Conservation (phyloP, 208 protist species). For the Phytomonas sp. region DNA sequence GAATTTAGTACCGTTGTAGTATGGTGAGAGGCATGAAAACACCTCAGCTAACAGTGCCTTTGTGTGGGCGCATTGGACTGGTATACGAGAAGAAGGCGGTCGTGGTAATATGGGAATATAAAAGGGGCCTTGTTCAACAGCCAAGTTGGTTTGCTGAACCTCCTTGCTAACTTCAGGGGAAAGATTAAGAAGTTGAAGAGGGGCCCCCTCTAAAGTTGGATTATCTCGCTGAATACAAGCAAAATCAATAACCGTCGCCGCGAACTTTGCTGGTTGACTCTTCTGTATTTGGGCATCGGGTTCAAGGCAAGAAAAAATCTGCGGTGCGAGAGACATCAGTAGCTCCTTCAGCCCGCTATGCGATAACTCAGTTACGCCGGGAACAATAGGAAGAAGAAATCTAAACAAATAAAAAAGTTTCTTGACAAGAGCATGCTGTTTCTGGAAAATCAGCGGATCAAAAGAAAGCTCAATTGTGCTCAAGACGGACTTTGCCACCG, state of each 20-base stretch:
- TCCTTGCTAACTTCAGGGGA: neutral
- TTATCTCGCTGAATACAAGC: constrained; percentile 27
- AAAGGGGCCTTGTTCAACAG: constrained; percentile 19
- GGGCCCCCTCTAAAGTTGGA: neutral
- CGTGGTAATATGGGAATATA: constrained; percentile 27
- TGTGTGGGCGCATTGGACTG: constrained; percentile 28
- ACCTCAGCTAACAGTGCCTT: constrained; percentile 60
- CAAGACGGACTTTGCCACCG: constrained; percentile 18
- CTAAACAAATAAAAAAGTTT: constrained; percentile 39
- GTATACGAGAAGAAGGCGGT: constrained; percentile 34
- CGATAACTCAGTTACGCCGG: constrained; percentile 30
- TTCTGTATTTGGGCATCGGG: neutral
- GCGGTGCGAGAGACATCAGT: constrained; percentile 12
- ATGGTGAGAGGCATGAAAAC: constrained; percentile 51
- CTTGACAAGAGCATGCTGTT: constrained; percentile 28
- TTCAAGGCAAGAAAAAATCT: neutral
- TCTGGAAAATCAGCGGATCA: constrained; percentile 13
- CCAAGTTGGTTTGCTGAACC: neutral
- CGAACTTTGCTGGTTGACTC: constrained; percentile 1
- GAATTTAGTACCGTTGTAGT: constrained; percentile 20
- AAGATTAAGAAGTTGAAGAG: neutral
- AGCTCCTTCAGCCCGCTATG: constrained; percentile 27
- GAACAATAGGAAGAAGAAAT: constrained; percentile 60
- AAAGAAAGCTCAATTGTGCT: constrained; percentile 13
- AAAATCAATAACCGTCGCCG: constrained; percentile 20